Percentiles rank a stretch among this genome's conserved stretches.
phyloP scores from a whole-genome alignment of 495 filamentous ascomycete species.

The Aspergillus cavernicola region DNA sequence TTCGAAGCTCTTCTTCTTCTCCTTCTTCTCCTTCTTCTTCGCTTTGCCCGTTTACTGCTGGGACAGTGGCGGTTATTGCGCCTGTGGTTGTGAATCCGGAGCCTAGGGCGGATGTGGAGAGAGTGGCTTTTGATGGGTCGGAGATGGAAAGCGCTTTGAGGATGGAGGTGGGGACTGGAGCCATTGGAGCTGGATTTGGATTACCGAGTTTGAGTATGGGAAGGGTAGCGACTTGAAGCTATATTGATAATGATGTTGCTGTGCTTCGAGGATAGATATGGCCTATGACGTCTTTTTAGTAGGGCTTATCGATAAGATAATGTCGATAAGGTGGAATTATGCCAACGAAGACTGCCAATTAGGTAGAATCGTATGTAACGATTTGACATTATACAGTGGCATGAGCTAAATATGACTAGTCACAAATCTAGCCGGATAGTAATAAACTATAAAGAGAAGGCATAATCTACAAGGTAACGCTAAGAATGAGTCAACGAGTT shows the following conservation, averaged over 20 bases:
- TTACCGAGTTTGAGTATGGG: background rate
- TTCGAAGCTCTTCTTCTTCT: too few species aligned
- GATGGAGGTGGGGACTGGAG: constrained; percentile 54
- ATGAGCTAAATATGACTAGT: too few species aligned
- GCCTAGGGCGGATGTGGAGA: constrained; percentile 60
- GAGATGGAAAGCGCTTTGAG: constrained; percentile 61
- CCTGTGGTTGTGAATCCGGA: constrained; percentile 73
- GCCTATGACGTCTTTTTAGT: constrained; percentile 18
- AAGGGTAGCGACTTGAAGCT: background rate
- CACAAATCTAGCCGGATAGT: too few species aligned
- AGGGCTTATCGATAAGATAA: constrained; percentile 24
- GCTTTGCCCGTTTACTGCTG: constrained; percentile 28
- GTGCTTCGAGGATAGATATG: too few species aligned
- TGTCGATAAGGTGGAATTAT: background rate
- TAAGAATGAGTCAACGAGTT: constrained; percentile 26
- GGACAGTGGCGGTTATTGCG: constrained; percentile 55
- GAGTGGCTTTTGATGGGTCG: constrained; percentile 48
- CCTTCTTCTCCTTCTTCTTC: too few species aligned
- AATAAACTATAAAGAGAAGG: background rate
- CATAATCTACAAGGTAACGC: constrained; percentile 9
- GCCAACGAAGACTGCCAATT: background rate
- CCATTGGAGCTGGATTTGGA: background rate
- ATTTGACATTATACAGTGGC: too few species aligned
- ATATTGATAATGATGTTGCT: too few species aligned
- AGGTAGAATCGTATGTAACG: background rate